Conservation (phyloP, 208 protist species). For the Trypanosoma theileri region DNA sequence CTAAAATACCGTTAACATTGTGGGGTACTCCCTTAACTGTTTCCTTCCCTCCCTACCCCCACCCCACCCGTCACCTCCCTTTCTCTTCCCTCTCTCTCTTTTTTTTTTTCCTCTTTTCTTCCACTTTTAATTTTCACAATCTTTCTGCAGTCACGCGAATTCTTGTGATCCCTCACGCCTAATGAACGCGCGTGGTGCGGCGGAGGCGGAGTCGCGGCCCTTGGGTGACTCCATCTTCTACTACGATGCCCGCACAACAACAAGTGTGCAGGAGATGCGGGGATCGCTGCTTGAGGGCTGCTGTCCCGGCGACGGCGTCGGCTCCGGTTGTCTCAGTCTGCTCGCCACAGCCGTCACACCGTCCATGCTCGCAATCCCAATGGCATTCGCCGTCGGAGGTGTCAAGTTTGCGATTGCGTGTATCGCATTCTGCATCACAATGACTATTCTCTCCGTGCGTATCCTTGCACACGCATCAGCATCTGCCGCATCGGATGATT, state of each 20-base stretch:
- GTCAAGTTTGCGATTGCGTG: slow-evolving; percentile 46
- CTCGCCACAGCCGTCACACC: slow-evolving; percentile 68
- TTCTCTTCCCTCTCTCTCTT: neutral
- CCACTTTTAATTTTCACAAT: no score
- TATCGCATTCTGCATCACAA: slow-evolving; percentile 54
- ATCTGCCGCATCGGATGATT: slow-evolving; percentile 73
- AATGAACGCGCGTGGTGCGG: neutral
- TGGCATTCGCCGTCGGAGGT: slow-evolving; percentile 70
- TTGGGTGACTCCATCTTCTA: slow-evolving; percentile 28
- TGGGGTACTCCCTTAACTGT: no score
- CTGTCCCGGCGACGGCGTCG: slow-evolving; percentile 69
- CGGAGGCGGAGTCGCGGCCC: neutral
- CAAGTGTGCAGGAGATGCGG: slow-evolving; percentile 73
- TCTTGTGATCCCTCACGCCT: no score
- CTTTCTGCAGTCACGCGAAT: no score
- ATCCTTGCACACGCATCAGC: slow-evolving; percentile 73
- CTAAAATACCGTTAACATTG: no score
- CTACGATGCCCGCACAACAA: slow-evolving; percentile 69
- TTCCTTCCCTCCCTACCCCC: no score
- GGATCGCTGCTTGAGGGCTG: slow-evolving; percentile 68
- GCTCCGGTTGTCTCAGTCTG: slow-evolving; percentile 64
- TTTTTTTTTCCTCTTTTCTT: slow-evolving; percentile 32
- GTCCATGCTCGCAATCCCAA: slow-evolving; percentile 69
- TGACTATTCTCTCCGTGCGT: slow-evolving; percentile 71
- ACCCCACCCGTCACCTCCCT: no score